Conservation (phyloP, 306 rosid species). For the Prunus armeniaca region DNA sequence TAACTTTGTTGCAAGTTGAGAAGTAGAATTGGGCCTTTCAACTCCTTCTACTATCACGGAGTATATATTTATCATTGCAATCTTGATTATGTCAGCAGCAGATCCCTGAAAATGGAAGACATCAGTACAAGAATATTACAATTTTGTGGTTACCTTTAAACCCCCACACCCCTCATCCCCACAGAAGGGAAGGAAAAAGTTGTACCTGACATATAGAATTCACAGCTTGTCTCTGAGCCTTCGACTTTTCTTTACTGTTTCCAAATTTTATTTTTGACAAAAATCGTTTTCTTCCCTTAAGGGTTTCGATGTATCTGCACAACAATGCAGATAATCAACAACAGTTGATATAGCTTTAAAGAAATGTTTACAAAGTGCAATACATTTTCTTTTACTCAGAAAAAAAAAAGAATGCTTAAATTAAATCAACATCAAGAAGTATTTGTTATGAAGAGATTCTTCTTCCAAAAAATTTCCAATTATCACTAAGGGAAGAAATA, state of each 20-base stretch:
- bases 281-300: constrained; percentile 84
- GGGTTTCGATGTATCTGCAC: constrained; percentile 75
- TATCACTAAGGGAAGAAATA: neutral
- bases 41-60: constrained; percentile 43
- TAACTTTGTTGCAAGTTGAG: constrained; percentile 37
- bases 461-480: neutral
- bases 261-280: constrained; percentile 86
- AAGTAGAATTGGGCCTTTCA: constrained; percentile 41
- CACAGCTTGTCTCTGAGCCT: constrained; percentile 96
- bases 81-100: constrained; percentile 91
- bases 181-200: constrained; percentile 14
- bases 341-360: neutral
- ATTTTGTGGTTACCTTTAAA: neutral
- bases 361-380: constrained; percentile 1
- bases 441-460: neutral
- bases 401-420: neutral
- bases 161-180: neutral
- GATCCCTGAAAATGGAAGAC: constrained; percentile 63
- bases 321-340: constrained; percentile 17
- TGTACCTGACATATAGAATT: constrained; percentile 94
- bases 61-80: constrained; percentile 79
- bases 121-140: constrained; percentile 19
- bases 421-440: neutral
- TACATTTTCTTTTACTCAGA: neutral
- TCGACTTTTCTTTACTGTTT: constrained; percentile 65